These are phyloP conservation scores for Colletotrichum sansevieriae DNA, from an alignment of 2,329 filamentous ascomycete genomes.

Conservation along the genomic window DNA sequence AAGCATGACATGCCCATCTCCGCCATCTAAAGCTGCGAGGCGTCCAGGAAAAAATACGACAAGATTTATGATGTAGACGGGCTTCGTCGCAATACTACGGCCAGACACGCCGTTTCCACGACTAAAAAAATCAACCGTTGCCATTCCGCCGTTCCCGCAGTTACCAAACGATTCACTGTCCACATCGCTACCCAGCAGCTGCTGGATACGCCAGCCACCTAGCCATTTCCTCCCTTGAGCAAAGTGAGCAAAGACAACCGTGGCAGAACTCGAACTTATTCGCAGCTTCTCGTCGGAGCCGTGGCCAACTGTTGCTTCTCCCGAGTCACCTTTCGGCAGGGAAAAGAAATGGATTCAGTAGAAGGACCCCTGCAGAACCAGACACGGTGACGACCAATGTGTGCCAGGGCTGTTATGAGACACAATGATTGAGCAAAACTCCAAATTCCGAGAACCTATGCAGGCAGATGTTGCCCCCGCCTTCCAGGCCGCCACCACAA, in stretches of 20 bases:
- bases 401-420: slow-evolving; percentile 46
- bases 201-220: slow-evolving; percentile 30
- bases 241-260: slow-evolving; percentile 19
- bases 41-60: slow-evolving; percentile 53
- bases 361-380: slow-evolving; percentile 39
- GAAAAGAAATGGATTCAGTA: slow-evolving; percentile 33
- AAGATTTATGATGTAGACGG: slow-evolving; percentile 63
- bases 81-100: slow-evolving; percentile 54
- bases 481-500: slow-evolving; percentile 48
- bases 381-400: slow-evolving; percentile 41
- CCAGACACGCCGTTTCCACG: slow-evolving; percentile 41
- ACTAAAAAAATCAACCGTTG: slow-evolving; percentile 45
- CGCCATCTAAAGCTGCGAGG: slow-evolving; percentile 54
- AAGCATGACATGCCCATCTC: slow-evolving; percentile 47
- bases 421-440: slow-evolving; percentile 54
- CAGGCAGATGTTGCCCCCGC: slow-evolving; percentile 49
- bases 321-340: slow-evolving; percentile 29
- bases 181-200: slow-evolving; percentile 49
- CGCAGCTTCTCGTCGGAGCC: slow-evolving; percentile 32
- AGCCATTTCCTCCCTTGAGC: slow-evolving; percentile 21
- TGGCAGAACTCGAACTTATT: slow-evolving; percentile 15
- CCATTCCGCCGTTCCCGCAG: slow-evolving; percentile 41
- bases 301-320: slow-evolving; percentile 36
- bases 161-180: slow-evolving; percentile 43
- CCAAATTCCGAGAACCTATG: slow-evolving; percentile 57